Percentiles rank a stretch among this genome's conserved stretches.
Evolutionary conservation across 164 flowering plant species (phyloP).

Genomic region (Nymphaea thermarum): DNA sequence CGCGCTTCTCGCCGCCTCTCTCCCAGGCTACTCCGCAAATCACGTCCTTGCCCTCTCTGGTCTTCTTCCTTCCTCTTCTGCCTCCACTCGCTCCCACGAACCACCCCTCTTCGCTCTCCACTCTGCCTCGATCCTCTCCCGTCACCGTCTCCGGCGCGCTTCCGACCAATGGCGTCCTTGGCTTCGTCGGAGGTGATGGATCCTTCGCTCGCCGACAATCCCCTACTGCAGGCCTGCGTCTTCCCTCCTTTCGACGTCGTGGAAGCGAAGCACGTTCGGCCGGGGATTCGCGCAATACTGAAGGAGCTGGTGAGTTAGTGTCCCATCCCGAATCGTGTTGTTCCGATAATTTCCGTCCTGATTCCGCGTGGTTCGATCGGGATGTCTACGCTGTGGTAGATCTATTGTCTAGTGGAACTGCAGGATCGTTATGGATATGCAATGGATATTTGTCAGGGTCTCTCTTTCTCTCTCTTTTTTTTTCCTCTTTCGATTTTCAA

Average conservation of each 20-base stretch:
- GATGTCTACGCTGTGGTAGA: too few species aligned
- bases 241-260: conserved; percentile 84
- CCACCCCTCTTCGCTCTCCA: conserved; percentile 5
- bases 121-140: not conserved
- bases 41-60: conserved; percentile 69
- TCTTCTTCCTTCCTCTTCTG: conserved; percentile 72
- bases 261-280: conserved; percentile 68
- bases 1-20: conserved; percentile 8
- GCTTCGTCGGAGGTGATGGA: conserved; percentile 10
- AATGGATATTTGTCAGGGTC: not conserved
- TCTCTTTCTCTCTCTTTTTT: not conserved
- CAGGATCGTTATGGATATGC: not conserved
- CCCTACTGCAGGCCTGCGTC: conserved; percentile 52
- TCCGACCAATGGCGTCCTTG: not conserved
- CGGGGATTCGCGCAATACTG: conserved; percentile 64
- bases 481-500: too few species aligned
- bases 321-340: not conserved
- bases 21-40: conserved; percentile 30
- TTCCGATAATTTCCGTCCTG: not conserved
- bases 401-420: too few species aligned
- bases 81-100: conserved; percentile 18
- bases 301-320: conserved; percentile 34
- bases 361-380: too few species aligned
- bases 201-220: conserved; percentile 15
- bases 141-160: not conserved